Conservation (phyloP, 176 grass and related monocot species). For the Juncus effusus region DNA sequence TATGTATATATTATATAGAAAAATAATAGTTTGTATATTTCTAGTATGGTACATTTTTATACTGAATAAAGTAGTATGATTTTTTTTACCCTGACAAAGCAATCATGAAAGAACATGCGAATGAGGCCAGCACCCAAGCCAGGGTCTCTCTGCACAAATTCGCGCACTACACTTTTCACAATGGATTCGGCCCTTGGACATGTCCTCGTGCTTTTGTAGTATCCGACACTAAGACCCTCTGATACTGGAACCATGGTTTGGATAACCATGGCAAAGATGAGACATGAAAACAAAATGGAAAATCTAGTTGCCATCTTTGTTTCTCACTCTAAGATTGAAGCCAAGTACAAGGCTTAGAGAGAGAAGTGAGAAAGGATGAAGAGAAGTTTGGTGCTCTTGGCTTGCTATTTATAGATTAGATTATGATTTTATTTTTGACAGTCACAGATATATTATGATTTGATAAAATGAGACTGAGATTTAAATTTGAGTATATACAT, state of each 20-base stretch:
- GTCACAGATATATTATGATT: too few species aligned
- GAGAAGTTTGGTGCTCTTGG: too few species aligned
- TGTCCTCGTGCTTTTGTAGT: background rate
- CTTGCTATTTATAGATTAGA: too few species aligned
- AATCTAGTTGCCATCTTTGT: background rate
- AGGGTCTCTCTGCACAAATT: background rate
- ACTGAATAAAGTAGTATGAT: background rate
- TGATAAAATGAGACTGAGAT: too few species aligned
- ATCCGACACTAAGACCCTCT: background rate
- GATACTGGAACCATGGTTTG: background rate
- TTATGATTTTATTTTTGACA: too few species aligned
- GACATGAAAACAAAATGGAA: background rate
- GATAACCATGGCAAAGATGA: background rate
- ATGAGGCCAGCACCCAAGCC: slow-evolving; percentile 28
- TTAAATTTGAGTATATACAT: too few species aligned
- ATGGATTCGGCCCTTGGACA: slow-evolving; percentile 10
- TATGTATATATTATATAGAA: too few species aligned
- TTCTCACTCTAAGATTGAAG: too few species aligned
- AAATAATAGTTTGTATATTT: too few species aligned
- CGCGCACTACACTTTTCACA: background rate
- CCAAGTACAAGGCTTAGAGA: too few species aligned
- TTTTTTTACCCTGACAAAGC: slow-evolving; percentile 33
- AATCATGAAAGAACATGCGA: slow-evolving; percentile 32
- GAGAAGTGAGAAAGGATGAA: too few species aligned
- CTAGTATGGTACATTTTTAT: too few species aligned